Evolutionary conservation across 306 rosid genomes (phyloP).

Genomic region (Castanea crenata): DNA sequence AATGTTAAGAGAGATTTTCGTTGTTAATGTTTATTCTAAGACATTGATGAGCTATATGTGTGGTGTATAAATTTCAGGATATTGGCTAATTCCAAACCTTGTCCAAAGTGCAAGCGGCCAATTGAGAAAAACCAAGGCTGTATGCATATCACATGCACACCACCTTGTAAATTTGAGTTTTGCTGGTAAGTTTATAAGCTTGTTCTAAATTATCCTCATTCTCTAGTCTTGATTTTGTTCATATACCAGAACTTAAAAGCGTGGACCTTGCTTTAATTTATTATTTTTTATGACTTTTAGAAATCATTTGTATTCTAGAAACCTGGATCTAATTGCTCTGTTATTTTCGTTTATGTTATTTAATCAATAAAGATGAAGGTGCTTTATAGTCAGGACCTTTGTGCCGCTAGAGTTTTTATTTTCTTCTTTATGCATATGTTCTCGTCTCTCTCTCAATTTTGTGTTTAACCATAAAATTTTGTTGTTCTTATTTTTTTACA

Average conservation of each 20-base stretch:
- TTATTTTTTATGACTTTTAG: neutral
- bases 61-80: conserved; percentile 44
- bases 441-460: neutral
- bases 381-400: neutral
- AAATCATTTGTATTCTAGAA: neutral
- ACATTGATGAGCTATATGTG: conserved; percentile 1
- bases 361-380: neutral
- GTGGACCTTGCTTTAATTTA: neutral
- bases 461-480: neutral
- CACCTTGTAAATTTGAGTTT: conserved; percentile 87
- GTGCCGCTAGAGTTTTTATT: neutral
- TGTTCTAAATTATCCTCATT: neutral
- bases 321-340: neutral
- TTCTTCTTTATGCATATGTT: neutral
- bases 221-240: neutral
- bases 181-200: conserved; percentile 61
- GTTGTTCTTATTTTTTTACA: neutral
- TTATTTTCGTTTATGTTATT: neutral
- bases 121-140: conserved; percentile 94
- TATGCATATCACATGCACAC: conserved; percentile 93
- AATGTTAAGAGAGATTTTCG: conserved; percentile 1
- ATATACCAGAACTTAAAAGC: neutral
- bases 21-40: neutral
- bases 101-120: conserved; percentile 92
- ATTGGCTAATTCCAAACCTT: conserved; percentile 77